phyloP scores from a whole-genome alignment of 2,329 filamentous ascomycete species.

The Aspergillus thermomutatus region DNA sequence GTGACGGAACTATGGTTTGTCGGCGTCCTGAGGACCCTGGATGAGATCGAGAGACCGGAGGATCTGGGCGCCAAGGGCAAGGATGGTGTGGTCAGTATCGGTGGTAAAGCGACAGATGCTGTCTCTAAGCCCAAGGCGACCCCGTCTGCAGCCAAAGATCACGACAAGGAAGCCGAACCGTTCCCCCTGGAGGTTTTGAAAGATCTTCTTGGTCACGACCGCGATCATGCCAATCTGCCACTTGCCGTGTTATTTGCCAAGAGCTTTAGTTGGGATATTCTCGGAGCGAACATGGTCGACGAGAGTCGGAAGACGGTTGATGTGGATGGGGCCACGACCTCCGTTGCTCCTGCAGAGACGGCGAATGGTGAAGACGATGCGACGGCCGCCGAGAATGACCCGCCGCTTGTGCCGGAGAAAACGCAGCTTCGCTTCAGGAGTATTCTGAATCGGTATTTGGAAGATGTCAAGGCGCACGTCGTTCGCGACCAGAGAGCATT shows the following conservation, averaged over 20 bases:
- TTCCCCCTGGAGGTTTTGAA: slow-evolving; percentile 98
- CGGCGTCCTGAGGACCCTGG: slow-evolving; percentile 77
- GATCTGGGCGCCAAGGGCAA: slow-evolving; percentile 56
- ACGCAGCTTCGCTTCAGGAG: slow-evolving; percentile 82
- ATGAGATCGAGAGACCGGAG: slow-evolving; percentile 63
- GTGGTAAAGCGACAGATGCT: slow-evolving; percentile 49
- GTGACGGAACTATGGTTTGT: slow-evolving; percentile 97
- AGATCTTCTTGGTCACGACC: slow-evolving; percentile 88
- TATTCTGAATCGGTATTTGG: slow-evolving; percentile 82
- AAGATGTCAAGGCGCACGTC: slow-evolving; percentile 86
- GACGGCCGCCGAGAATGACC: slow-evolving; percentile 56
- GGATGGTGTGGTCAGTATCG: slow-evolving; percentile 43
- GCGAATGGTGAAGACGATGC: slow-evolving; percentile 48
- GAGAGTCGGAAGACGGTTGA: slow-evolving; percentile 82
- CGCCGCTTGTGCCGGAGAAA: slow-evolving; percentile 71
- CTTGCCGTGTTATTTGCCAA: slow-evolving; percentile 94
- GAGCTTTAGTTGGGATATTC: slow-evolving; percentile 90
- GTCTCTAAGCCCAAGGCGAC: slow-evolving; percentile 61
- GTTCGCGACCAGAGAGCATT: slow-evolving; percentile 90
- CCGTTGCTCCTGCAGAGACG: slow-evolving; percentile 44
- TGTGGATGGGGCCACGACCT: slow-evolving; percentile 68
- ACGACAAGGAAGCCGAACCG: slow-evolving; percentile 72
- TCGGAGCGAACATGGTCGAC: slow-evolving; percentile 70
- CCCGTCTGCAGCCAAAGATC: slow-evolving; percentile 56
- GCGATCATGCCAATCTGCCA: slow-evolving; percentile 86